Base-by-base conservation (phyloP, 2,329 filamentous ascomycete species). In the Botryosphaeria dothidea region DNA sequence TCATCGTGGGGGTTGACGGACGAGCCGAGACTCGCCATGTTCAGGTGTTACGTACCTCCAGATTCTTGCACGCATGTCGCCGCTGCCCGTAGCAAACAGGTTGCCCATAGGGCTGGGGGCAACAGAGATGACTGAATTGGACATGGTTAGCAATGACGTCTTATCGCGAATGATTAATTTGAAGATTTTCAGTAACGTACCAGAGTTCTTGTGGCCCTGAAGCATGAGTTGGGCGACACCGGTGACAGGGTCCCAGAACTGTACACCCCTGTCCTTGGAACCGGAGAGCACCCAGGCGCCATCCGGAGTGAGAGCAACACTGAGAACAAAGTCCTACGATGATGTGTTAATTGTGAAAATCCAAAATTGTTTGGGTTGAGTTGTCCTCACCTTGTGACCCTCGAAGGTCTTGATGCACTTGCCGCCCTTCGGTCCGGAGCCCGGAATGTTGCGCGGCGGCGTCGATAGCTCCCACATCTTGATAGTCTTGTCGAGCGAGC, bases 321-420 rank as follows among this genome's bases (percentile, higher is more conserved):
- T 95, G 49, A 99, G 88, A 66, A 99, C 95, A 74, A 98, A 99
- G 80, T 99, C 95, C 91, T 93, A 58, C 17, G 48, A 43, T 21
- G 7, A 9, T n/a, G 17, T 56, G 49, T 64, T 17, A 64, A 31
- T 29, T 31, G 9, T 36, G 4, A 1, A 21, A n/a, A n/a, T n/a
- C n/a, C 15, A 15, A n/a, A 0, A 3, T 9, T 9, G 4, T 8
- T 6, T 15, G 38, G 8, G 19, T 34, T 11, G 29, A n/a, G 8
- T 41, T 23, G 13, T 58, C 80, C 85, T 77, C 84, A 93, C 91
- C 79, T 96, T 91, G 81, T 99, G 95, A 58, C 95, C 95, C 75
- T 98, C 95, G 73, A 98, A 99, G 1, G 94, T 98, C 82, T 93
- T 92, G 72, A 97, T 89, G 76, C 95, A 98, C 77, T 96, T 92